These are phyloP conservation scores for Stevia rebaudiana DNA, from an alignment of 140 eudicot genomes.

Conservation along the genomic window DNA sequence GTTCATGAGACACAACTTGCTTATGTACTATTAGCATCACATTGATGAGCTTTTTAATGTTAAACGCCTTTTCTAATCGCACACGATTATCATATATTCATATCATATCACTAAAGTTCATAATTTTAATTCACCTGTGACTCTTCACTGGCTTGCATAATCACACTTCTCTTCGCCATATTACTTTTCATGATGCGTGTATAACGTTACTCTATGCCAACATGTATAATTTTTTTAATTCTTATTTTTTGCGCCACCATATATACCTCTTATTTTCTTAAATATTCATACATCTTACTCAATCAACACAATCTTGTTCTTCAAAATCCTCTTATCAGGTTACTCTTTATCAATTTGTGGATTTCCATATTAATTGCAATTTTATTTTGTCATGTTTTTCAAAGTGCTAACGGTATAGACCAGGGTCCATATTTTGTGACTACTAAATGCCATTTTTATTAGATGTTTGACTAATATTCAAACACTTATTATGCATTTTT, in stretches of 20 bases:
- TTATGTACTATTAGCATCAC: background rate
- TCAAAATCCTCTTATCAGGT: background rate
- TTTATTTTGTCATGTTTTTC: background rate
- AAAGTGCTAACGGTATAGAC: background rate
- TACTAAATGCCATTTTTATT: slow-evolving; percentile 4
- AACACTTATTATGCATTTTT: background rate
- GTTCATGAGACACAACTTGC: slow-evolving; percentile 7
- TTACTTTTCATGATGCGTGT: background rate
- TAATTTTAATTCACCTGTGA: background rate
- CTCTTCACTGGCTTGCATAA: slow-evolving; percentile 3
- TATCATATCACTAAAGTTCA: background rate
- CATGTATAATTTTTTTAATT: background rate
- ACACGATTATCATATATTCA: background rate
- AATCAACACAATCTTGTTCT: background rate
- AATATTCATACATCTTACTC: slow-evolving; percentile 7
- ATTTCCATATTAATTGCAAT: background rate
- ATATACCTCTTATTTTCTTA: background rate
- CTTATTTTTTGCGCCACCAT: background rate
- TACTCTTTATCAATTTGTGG: slow-evolving; percentile 1
- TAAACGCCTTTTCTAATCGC: slow-evolving; percentile 7
- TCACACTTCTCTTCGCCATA: background rate
- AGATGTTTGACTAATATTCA: slow-evolving; percentile 1
- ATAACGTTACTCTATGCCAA: background rate
- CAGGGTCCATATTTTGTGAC: background rate
- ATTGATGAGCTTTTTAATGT: background rate